Evolutionary conservation across 2,329 filamentous ascomycete species (phyloP), one percentile per base, ranked within the genome.

Genomic region (Aquanectria penicillioides): DNA sequence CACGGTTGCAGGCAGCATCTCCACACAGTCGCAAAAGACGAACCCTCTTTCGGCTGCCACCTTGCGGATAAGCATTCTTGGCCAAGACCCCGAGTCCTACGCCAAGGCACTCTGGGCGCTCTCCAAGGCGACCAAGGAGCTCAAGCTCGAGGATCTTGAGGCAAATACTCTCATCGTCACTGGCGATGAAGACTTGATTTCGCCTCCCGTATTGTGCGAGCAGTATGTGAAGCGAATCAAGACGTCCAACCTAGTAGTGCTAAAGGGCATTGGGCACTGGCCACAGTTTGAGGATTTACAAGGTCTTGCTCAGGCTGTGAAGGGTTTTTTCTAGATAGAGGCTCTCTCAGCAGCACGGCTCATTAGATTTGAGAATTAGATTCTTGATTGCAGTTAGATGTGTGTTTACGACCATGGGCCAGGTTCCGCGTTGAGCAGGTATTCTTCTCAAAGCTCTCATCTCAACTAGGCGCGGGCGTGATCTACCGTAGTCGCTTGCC

Each of bases 31-130:
- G 15, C 62, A 51, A 59, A 51, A 60, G 1, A 62, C 66, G 0
- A 79, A 78, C n/a, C 73, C 75, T 0, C 53, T 84, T 2, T 78
- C 77, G 2, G 57, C 78, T 9, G 68, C 77, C 2, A 80, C 81
- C 0, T 71, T 80, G 8, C 68, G 78, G 6, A 63, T 80, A 22
- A 80, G 77, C 5, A 69, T 86, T 2, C 68, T 84, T 0, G 69
- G 74, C 0, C 81, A 83, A 60, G 79, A 84, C 61, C 74, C 80
- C 0, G 83, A 86, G 60, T 80, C 80, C 2, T 86, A 85, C 66
- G 83, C 83, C 2, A 86, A 86, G 59, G 83, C 76, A 0, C 83
- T 81, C 36, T 72, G 73, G 23, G 83, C 83, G 3, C 72, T 86
- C 25, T 83, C 79, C 4, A 71, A 71, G 4, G 76, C 77, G 1